phyloP scores from a whole-genome alignment of 345 rosid species.

The Populus pruinosa region DNA sequence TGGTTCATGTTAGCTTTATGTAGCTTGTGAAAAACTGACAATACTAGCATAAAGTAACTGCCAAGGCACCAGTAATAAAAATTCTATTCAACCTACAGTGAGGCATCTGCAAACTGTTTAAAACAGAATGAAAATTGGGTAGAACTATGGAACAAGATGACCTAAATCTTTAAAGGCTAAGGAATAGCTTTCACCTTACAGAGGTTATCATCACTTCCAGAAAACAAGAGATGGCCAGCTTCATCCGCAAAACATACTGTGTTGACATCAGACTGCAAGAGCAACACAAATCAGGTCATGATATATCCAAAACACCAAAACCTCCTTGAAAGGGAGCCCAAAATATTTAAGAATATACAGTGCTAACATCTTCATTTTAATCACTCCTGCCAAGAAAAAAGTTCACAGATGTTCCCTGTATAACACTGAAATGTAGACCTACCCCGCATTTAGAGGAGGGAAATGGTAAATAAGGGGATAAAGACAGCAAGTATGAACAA shows the following conservation, averaged over 20 bases:
- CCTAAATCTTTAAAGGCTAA: background rate
- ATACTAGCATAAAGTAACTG: background rate
- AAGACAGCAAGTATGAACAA: too few species aligned
- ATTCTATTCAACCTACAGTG: background rate
- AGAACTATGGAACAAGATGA: background rate
- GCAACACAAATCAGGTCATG: constrained; percentile 10
- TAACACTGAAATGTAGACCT: too few species aligned
- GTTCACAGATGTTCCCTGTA: too few species aligned
- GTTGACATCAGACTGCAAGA: constrained; percentile 61
- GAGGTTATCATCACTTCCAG: constrained; percentile 62
- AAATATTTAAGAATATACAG: background rate
- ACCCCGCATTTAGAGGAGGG: too few species aligned
- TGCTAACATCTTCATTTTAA: too few species aligned
- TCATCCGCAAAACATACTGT: constrained; percentile 75
- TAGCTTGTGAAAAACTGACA: background rate
- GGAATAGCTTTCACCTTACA: constrained; percentile 47
- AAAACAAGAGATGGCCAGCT: constrained; percentile 57
- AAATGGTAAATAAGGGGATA: too few species aligned
- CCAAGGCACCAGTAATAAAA: background rate
- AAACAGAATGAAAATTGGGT: background rate
- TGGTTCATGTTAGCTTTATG: background rate
- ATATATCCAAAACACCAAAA: constrained; percentile 3
- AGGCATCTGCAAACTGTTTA: background rate
- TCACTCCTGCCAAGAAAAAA: too few species aligned
- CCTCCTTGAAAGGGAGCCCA: background rate